Base-by-base conservation (phyloP, 1,284 basidiomycete genomes). In the Peniophora sp. region DNA sequence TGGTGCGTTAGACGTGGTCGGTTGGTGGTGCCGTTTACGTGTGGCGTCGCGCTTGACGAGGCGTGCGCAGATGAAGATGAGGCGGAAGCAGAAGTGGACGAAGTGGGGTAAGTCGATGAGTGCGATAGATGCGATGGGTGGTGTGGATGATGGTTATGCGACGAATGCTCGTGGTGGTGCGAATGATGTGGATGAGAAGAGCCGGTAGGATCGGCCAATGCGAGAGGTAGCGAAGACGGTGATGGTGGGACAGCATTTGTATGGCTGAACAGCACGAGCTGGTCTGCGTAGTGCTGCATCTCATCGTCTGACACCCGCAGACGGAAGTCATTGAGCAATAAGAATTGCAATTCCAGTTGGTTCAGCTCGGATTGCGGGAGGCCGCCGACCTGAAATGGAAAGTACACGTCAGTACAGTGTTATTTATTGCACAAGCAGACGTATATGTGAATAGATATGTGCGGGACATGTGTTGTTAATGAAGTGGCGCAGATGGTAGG, bases 341-440 rank as follows among this genome's bases (percentile, higher is more conserved):
- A 74, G 65, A 99, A 99, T 59, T 98, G 96, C 6, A 99, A 81
- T 65, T 99, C 96, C 49, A 99, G 84, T 64, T 96, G 92, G 65
- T 99, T 98, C 45, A 99, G 81, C 68, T 99, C 96, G 49, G 88
- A 76, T 51, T 95, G 85, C 0, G 96, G 96, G 1, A 99, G 78
- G 22, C 96, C 96, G 50, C 96, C 96, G 56, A 96, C 92, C 91
- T 93, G 57, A 3, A 35, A 23, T n/a, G 23, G 46, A 51, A 39
- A 5, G 47, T 32, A 32, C 12, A 32, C 27, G 27, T 32, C 12
- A 32, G 27, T 12, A 47, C 49, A 20, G 50, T 17, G 23, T 22
- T 35, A 32, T 32, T n/a, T n/a, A n/a, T n/a, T n/a, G 27, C 12
- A 12, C 5, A 32, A 12, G 15, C 23, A 35, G 34, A 14, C 23